A percentile compares a stretch with the other conserved stretches of the same genome.
These are phyloP conservation scores for Penicillium riverlandense DNA, from an alignment of 495 filamentous ascomycete species.

Conservation along the genomic window DNA sequence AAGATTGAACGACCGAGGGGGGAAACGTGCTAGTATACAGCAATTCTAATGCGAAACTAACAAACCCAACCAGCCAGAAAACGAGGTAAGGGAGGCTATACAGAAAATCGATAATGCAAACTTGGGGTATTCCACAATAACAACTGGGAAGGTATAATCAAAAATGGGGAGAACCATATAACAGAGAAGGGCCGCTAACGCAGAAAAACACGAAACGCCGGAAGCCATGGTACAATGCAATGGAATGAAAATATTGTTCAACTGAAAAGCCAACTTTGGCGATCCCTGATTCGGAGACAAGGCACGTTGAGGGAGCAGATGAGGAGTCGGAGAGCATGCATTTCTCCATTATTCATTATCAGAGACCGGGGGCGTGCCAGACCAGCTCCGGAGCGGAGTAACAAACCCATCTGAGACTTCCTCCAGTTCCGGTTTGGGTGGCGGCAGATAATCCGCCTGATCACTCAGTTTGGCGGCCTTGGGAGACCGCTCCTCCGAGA, in stretches of 20 bases:
- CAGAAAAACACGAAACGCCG: conserved; percentile 12
- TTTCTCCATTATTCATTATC: conserved; percentile 24
- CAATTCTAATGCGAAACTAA: conserved; percentile 24
- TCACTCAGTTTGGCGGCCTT: conserved; percentile 35
- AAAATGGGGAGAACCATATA: conserved; percentile 2
- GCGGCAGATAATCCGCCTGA: conserved; percentile 22
- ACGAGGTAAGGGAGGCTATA: conserved; percentile 15
- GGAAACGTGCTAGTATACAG: conserved; percentile 29
- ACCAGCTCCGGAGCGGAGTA: conserved; percentile 23
- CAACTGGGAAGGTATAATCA: conserved; percentile 1
- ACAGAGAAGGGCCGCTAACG: neutral
- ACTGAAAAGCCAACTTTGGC: neutral
- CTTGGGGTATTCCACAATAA: conserved; percentile 13
- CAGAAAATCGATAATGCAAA: conserved; percentile 9
- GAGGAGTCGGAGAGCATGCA: too few relatives aligned
- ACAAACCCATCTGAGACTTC: conserved; percentile 16
- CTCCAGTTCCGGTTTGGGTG: conserved; percentile 36
- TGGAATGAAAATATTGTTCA: conserved; percentile 9
- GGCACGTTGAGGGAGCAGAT: too few relatives aligned
- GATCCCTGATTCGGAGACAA: too few relatives aligned
- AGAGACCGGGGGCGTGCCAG: conserved; percentile 24
- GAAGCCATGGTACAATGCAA: conserved; percentile 24
- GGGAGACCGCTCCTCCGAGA: conserved; percentile 27
- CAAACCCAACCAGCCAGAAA: conserved; percentile 7
- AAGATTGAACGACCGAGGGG: neutral